These are phyloP conservation scores for Chrysanthemum makinoi DNA, from an alignment of 129 eudicot species.

Conservation along the genomic window DNA sequence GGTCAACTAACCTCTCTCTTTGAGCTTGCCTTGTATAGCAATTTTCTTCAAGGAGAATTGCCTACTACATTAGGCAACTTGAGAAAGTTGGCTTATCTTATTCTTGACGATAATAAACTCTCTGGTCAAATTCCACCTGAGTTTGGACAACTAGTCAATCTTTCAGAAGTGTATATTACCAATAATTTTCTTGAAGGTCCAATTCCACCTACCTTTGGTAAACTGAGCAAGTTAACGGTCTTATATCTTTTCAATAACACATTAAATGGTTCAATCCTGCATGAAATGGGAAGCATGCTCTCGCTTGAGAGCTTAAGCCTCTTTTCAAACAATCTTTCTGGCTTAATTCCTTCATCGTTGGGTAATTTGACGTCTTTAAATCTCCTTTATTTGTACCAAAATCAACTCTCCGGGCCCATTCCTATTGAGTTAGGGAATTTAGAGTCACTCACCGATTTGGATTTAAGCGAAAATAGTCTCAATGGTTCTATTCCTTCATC, in stretches of 20 bases:
- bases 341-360: conserved; percentile 2
- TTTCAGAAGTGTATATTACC: not conserved
- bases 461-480: not conserved
- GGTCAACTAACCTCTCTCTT: conserved; percentile 11
- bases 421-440: conserved; percentile 10
- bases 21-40: not conserved
- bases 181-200: not conserved
- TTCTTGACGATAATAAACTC: conserved; percentile 11
- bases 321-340: not conserved
- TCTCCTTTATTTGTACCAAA: not conserved
- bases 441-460: not conserved
- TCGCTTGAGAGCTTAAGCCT: not conserved
- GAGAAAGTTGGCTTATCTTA: conserved; percentile 11
- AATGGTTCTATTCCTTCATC: conserved; percentile 17
- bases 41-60: conserved; percentile 20
- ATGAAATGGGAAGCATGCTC: not conserved
- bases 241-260: not conserved
- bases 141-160: conserved; percentile 17
- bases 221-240: not conserved
- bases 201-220: not conserved
- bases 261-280: conserved; percentile 1
- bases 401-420: conserved; percentile 17
- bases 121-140: conserved; percentile 27
- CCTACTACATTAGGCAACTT: conserved; percentile 20
- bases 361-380: not conserved